Evolutionary conservation across 1,139 yeast genomes (phyloP).

Genomic region (Saccharomycopsis hybrid): DNA sequence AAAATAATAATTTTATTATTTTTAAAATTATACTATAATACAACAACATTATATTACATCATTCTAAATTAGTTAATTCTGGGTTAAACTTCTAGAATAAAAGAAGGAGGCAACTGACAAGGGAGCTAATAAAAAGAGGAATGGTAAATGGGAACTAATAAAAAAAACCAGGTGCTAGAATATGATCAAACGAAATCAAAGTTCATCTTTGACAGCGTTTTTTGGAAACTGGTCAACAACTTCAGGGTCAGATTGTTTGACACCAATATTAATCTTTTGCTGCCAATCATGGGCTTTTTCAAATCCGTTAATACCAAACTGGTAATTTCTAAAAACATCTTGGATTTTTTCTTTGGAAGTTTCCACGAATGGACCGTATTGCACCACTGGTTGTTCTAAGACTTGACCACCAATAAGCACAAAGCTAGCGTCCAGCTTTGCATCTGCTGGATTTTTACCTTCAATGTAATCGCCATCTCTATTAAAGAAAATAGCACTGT

Average conservation of each 20-base stretch:
- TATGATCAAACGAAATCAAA: background rate
- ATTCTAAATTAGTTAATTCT: background rate
- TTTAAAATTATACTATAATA: no score
- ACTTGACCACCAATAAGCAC: slow-evolving; percentile 73
- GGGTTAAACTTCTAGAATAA: background rate
- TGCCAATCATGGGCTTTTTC: slow-evolving; percentile 65
- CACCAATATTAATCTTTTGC: slow-evolving; percentile 59
- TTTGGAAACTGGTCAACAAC: background rate
- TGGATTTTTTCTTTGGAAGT: slow-evolving; percentile 54
- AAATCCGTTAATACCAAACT: slow-evolving; percentile 63
- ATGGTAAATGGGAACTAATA: background rate
- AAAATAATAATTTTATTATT: no score
- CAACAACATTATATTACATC: background rate
- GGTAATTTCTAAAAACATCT: slow-evolving; percentile 67
- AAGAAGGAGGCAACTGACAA: background rate
- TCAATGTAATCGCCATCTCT: slow-evolving; percentile 53
- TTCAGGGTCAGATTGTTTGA: slow-evolving; percentile 29
- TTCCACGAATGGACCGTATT: slow-evolving; percentile 88
- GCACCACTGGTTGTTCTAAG: slow-evolving; percentile 71
- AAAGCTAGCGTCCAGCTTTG: slow-evolving; percentile 35
- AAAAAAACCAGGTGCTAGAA: background rate
- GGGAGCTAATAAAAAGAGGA: no score
- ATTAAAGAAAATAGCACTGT: slow-evolving; percentile 57
- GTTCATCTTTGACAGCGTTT: slow-evolving; percentile 12
- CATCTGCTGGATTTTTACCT: slow-evolving; percentile 41